Evolutionary conservation across 2,329 filamentous ascomycete species (phyloP).

Genomic region (Fusarium piperis): DNA sequence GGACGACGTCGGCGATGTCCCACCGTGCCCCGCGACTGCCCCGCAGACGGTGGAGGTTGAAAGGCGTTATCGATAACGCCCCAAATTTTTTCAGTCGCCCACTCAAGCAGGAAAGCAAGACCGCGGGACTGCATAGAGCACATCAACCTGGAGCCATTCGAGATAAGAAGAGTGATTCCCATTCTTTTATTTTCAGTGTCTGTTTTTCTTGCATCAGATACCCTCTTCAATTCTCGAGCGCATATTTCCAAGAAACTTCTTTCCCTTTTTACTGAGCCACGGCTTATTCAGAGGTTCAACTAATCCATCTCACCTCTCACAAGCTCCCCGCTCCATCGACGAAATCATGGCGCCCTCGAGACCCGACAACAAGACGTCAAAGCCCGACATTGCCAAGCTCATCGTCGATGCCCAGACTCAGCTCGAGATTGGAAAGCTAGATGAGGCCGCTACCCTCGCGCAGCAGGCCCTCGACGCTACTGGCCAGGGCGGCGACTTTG

Average conservation of each 20-base stretch:
- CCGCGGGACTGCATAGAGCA: not conserved
- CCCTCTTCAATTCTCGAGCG: not conserved
- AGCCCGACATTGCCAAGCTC: slow-evolving; percentile 46
- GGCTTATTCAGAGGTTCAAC: not conserved
- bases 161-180: slow-evolving; percentile 12
- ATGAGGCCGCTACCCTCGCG: slow-evolving; percentile 53
- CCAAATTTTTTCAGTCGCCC: slow-evolving; percentile 44
- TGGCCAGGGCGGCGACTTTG: slow-evolving; percentile 58
- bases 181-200: slow-evolving; percentile 4
- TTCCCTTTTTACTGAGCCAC: not conserved
- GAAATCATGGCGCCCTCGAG: slow-evolving; percentile 54
- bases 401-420: slow-evolving; percentile 54
- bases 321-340: slow-evolving; percentile 13
- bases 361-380: slow-evolving; percentile 50
- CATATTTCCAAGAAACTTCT: not conserved
- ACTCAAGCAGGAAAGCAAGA: slow-evolving; percentile 18
- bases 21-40: slow-evolving; percentile 36
- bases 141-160: not conserved
- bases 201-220: not conserved
- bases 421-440: slow-evolving; percentile 54
- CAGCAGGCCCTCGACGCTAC: slow-evolving; percentile 55
- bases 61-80: slow-evolving; percentile 46
- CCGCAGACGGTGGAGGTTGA: slow-evolving; percentile 32
- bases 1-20: slow-evolving; percentile 16
- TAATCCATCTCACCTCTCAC: slow-evolving; percentile 1